Base-by-base conservation (phyloP, 306 rosid species). In the Potentilla sterilis region DNA sequence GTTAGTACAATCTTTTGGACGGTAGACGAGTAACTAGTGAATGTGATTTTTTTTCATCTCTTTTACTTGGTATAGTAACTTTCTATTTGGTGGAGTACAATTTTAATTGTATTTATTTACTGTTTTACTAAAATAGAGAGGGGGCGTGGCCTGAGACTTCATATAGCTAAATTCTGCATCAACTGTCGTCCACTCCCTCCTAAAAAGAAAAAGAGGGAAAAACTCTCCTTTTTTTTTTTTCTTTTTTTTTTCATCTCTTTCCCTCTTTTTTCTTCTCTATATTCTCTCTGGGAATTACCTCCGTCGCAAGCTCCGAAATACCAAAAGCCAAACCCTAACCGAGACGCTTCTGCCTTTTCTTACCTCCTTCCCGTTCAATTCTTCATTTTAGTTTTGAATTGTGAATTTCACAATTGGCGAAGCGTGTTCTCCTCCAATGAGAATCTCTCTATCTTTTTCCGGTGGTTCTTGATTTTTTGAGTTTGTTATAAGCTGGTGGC, bases 201-300 rank as follows among this genome's bases (percentile, higher is more conserved):
- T 9, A 32, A 38, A 37, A 14, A 64, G 37, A 51, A 0, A 7
- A 34, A 7, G 32, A 6, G 32, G 21, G 16, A 0, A 7, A 44
- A 1, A 2, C 9, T 42, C 6, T 18, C 21, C 46, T 51, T 43
- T 40, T 28, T 14, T 24, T 34, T 24, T 47, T 34, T 42, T 48
- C 38, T n/a, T n/a, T n/a, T n/a, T n/a, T n/a, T n/a, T 37, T 4
- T 10, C 40, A 9, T 13, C n/a, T n/a, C 64, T 71, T 3, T 69
- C 75, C 10, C 77, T 69, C 77, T 7, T 55, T 10, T 16, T 54
- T 7, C 35, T 14, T 15, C 21, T 48, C 18, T 24, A 9, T 13
- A 7, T 64, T 43, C 76, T 22, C 79, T 78, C 58, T 72, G 18
- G 93, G 95, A 88, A 89, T 90, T 75, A 69, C 87, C 90, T 75